Percentiles rank a stretch among this genome's conserved stretches.
Conservation (phyloP, 2,329 filamentous ascomycete genomes). For the Fusarium chlamydosporum region DNA sequence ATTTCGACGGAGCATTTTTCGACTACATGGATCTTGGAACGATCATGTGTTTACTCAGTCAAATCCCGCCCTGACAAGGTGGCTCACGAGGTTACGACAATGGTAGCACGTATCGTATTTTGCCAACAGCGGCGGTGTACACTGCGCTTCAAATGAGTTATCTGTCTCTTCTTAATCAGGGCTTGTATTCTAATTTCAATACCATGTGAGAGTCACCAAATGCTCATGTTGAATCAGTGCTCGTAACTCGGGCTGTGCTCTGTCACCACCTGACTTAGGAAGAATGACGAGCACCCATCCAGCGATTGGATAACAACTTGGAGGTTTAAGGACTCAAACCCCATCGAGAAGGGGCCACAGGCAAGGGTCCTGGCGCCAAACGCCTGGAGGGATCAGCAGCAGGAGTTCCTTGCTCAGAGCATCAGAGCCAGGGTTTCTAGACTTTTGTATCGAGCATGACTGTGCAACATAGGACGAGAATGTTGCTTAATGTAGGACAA, state of each 20-base stretch:
- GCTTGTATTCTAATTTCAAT: background rate
- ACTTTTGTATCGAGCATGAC: constrained; percentile 9
- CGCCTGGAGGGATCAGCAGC: constrained; percentile 37
- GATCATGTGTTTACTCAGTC: constrained; percentile 32
- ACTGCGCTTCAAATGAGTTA: background rate
- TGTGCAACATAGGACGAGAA: constrained; percentile 12
- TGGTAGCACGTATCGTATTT: constrained; percentile 9
- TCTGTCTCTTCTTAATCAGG: background rate
- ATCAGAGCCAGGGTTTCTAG: constrained; percentile 17
- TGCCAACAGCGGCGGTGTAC: constrained; percentile 4
- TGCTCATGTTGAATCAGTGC: background rate
- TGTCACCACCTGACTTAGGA: constrained; percentile 30
- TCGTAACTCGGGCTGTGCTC: background rate
- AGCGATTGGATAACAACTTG: constrained; percentile 33
- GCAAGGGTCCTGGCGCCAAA: constrained; percentile 28
- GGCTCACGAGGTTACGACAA: constrained; percentile 31
- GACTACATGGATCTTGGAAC: background rate
- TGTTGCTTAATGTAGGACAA: background rate
- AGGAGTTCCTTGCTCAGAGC: constrained; percentile 30
- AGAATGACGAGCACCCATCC: constrained; percentile 36
- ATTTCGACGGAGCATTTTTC: background rate
- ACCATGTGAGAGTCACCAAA: constrained; percentile 11
- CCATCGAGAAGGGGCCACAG: constrained; percentile 22
- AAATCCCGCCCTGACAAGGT: constrained; percentile 3
- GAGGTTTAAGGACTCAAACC: constrained; percentile 23